Conservation (phyloP, 768 basidiomycete genomes). For the Boletus coccyginus region DNA sequence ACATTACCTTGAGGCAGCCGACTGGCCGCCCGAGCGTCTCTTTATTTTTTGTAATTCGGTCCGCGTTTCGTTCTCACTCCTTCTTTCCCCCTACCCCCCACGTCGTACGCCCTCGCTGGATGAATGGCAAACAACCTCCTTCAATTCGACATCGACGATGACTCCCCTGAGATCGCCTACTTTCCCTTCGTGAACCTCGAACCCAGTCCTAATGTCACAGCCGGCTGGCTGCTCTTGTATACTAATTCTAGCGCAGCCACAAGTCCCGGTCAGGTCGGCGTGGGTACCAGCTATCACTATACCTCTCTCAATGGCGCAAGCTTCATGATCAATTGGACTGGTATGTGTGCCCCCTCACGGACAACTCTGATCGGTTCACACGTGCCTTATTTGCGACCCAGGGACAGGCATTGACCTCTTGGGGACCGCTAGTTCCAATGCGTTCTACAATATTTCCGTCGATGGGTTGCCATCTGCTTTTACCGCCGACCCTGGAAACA, state of each 20-base stretch:
- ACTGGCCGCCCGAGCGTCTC: constrained; percentile 20
- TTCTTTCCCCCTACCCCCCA: constrained; percentile 3
- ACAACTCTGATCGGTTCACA: background rate
- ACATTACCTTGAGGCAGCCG: constrained; percentile 31
- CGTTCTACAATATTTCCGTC: constrained; percentile 48
- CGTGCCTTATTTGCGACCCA: constrained; percentile 25
- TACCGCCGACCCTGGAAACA: constrained; percentile 26
- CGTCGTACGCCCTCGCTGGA: constrained; percentile 24
- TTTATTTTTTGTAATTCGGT: constrained; percentile 5
- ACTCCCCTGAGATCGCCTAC: constrained; percentile 63
- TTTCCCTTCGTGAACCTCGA: constrained; percentile 58
- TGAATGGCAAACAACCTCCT: constrained; percentile 28
- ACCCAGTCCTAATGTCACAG: constrained; percentile 43
- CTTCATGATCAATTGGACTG: constrained; percentile 57
- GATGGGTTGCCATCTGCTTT: constrained; percentile 42
- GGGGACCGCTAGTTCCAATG: constrained; percentile 44
- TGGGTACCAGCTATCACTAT: constrained; percentile 58
- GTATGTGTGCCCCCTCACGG: constrained; percentile 37
- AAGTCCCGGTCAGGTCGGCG: constrained; percentile 42
- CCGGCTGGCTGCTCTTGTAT: constrained; percentile 72
- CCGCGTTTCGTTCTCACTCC: constrained; percentile 9
- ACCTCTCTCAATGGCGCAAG: constrained; percentile 60
- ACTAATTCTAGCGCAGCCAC: constrained; percentile 46
- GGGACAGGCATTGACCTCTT: constrained; percentile 63
- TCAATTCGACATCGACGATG: constrained; percentile 57